Evolutionary conservation across 2,329 filamentous ascomycete genomes (phyloP).

Genomic region (Cladophialophora yegresii): DNA sequence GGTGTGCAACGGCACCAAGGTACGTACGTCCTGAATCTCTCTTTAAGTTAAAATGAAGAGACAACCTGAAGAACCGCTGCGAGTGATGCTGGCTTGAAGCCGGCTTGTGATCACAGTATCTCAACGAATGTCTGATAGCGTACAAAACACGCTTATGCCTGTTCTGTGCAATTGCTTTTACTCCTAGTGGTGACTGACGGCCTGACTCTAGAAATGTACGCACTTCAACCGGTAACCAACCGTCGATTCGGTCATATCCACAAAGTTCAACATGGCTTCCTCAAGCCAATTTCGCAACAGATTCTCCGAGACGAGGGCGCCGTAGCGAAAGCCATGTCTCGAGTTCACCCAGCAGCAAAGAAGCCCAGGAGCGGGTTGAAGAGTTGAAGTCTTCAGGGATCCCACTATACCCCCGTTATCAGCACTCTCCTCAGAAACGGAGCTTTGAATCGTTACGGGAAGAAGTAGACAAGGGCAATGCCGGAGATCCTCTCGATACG

Average conservation of each 20-base stretch:
- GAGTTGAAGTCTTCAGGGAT: constrained; percentile 42
- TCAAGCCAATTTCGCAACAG: constrained; percentile 16
- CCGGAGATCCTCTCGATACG: neutral
- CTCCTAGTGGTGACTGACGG: neutral
- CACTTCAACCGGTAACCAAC: neutral
- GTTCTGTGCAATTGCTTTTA: neutral
- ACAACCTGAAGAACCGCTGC: constrained; percentile 65
- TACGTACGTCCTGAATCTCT: constrained; percentile 42
- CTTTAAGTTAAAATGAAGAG: constrained; percentile 46
- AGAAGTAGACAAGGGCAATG: constrained; percentile 34
- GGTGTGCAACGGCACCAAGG: neutral
- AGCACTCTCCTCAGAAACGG: constrained; percentile 30
- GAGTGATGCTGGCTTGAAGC: constrained; percentile 58
- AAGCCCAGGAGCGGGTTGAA: constrained; percentile 43
- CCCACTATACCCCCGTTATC: constrained; percentile 25
- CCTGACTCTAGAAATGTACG: neutral
- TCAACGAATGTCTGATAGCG: constrained; percentile 24
- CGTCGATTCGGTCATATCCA: neutral
- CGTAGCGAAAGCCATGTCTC: neutral
- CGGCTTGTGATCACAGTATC: constrained; percentile 50
- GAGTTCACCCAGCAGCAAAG: constrained; percentile 32
- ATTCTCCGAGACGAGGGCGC: neutral
- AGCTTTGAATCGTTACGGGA: constrained; percentile 38
- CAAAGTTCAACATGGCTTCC: constrained; percentile 9
- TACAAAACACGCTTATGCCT: constrained; percentile 4